A percentile compares a stretch with the other conserved stretches of the same genome.
These are phyloP conservation scores for Catunica adiposa DNA, from an alignment of 2,329 filamentous ascomycete genomes.

Conservation along the genomic window DNA sequence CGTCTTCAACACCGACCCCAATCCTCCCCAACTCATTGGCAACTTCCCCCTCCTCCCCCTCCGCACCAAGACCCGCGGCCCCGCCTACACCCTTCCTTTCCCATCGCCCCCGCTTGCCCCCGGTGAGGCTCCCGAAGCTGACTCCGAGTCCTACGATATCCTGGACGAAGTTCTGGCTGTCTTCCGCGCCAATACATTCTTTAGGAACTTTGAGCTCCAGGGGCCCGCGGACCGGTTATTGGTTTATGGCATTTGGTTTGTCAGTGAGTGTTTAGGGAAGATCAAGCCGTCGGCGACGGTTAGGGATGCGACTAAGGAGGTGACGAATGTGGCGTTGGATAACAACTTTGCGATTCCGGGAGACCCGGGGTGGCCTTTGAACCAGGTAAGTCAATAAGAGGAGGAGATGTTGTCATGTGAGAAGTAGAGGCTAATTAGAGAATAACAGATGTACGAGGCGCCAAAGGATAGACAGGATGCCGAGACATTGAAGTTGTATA, in stretches of 20 bases:
- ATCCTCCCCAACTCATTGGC: conserved; percentile 46
- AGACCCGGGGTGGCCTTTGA: conserved; percentile 81
- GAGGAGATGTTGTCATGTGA: neutral
- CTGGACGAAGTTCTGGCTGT: conserved; percentile 83
- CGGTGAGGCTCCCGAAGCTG: conserved; percentile 55
- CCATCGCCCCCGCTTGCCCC: conserved; percentile 41
- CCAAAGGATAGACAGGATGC: conserved; percentile 76
- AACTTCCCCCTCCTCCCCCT: conserved; percentile 93
- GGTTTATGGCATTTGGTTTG: conserved; percentile 90
- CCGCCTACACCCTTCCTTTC: conserved; percentile 71
- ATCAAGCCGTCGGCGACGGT: conserved; percentile 58
- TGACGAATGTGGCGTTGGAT: conserved; percentile 82
- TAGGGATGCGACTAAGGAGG: conserved; percentile 49
- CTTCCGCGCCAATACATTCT: conserved; percentile 96
- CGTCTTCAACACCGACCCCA: conserved; percentile 79
- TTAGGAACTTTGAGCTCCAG: conserved; percentile 98
- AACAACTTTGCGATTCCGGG: conserved; percentile 87
- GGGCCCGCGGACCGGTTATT: conserved; percentile 85
- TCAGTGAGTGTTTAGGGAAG: conserved; percentile 78
- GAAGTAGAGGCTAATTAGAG: neutral
- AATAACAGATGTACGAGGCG: conserved; percentile 61
- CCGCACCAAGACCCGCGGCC: conserved; percentile 87
- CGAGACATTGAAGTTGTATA: conserved; percentile 74
- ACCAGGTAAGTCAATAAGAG: conserved; percentile 43
- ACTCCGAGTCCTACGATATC: conserved; percentile 87